Conservation (phyloP, 139 green algal species). For the Chlamydomonas sphaeroides region DNA sequence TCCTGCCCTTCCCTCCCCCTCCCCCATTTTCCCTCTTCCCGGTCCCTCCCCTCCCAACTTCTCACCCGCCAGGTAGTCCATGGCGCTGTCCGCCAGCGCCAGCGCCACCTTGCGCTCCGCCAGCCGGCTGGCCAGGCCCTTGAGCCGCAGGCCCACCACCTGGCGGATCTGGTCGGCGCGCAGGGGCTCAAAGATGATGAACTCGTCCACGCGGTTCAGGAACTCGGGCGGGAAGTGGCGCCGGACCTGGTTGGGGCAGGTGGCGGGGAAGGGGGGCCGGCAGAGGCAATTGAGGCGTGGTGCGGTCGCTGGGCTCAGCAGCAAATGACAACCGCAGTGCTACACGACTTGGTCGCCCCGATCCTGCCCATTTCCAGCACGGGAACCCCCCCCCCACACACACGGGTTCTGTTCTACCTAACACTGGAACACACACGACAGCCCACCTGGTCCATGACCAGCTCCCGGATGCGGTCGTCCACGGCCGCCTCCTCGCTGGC, state of each 20-base stretch:
- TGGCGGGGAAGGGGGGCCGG: background rate
- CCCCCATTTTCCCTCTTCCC: background rate
- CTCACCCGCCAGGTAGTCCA: slow-evolving; percentile 36
- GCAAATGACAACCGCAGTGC: background rate
- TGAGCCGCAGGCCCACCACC: slow-evolving; percentile 76
- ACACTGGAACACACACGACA: background rate
- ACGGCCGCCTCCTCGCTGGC: background rate
- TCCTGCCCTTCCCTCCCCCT: background rate
- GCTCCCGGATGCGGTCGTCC: slow-evolving; percentile 47
- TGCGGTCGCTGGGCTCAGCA: background rate
- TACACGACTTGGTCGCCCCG: too few relatives aligned
- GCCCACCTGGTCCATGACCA: slow-evolving; percentile 67
- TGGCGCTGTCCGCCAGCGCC: slow-evolving; percentile 33
- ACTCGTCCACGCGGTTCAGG: slow-evolving; percentile 98
- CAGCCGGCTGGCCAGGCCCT: slow-evolving; percentile 71
- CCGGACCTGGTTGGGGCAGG: slow-evolving; percentile 68
- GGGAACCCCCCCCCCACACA: background rate
- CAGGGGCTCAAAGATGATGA: slow-evolving; percentile 95
- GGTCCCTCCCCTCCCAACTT: background rate
- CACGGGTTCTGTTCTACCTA: background rate
- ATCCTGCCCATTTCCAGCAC: too few relatives aligned
- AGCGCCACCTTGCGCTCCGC: slow-evolving; percentile 91
- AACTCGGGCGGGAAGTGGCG: slow-evolving; percentile 96
- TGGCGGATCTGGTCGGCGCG: slow-evolving; percentile 74
- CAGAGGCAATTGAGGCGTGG: background rate